A percentile compares a stretch with the other conserved stretches of the same genome.
These are phyloP conservation scores for Globisporangium recalcitrans DNA, from an alignment of 352 stramenopile species.

Conservation along the genomic window DNA sequence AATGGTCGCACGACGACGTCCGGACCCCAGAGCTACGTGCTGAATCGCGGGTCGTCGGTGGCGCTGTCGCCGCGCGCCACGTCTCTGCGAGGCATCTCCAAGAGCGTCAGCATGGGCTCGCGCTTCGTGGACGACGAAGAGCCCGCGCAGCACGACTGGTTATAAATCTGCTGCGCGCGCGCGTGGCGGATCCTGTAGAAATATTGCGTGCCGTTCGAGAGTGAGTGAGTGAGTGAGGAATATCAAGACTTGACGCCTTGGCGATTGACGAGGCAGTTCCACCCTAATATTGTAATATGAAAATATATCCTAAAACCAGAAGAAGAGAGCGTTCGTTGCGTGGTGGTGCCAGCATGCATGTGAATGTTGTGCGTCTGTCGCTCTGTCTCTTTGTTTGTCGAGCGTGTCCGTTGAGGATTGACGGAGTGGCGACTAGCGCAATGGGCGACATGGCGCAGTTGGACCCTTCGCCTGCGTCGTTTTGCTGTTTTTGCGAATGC, in stretches of 20 bases:
- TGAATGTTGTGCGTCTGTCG: not conserved
- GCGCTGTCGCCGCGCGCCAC: slow-evolving; percentile 43
- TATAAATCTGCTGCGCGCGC: slow-evolving; percentile 32
- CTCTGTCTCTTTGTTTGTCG: not conserved
- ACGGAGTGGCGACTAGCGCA: slow-evolving; percentile 7
- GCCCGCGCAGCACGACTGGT: slow-evolving; percentile 67
- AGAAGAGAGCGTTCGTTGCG: not conserved
- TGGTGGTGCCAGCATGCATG: not conserved
- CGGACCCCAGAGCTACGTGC: slow-evolving; percentile 33
- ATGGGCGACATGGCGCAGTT: not conserved
- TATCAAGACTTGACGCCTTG: slow-evolving; percentile 8
- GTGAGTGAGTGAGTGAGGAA: slow-evolving; percentile 2
- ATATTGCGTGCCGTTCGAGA: slow-evolving; percentile 7
- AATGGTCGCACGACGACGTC: slow-evolving; percentile 33
- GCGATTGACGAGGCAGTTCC: slow-evolving; percentile 3
- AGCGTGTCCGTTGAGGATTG: slow-evolving; percentile 3
- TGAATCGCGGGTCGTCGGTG: slow-evolving; percentile 46
- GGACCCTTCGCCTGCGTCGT: not conserved
- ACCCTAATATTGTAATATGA: slow-evolving; percentile 24
- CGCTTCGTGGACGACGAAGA: slow-evolving; percentile 61
- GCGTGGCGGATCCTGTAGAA: slow-evolving; percentile 14
- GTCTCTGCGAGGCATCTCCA: slow-evolving; percentile 50
- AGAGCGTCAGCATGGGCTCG: slow-evolving; percentile 64
- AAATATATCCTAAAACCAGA: slow-evolving; percentile 7
- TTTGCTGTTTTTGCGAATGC: not conserved